Evolutionary conservation across 2,329 filamentous ascomycete genomes (phyloP), one percentile per base, ranked within the genome.

Genomic region (Penicillium vulpinum): DNA sequence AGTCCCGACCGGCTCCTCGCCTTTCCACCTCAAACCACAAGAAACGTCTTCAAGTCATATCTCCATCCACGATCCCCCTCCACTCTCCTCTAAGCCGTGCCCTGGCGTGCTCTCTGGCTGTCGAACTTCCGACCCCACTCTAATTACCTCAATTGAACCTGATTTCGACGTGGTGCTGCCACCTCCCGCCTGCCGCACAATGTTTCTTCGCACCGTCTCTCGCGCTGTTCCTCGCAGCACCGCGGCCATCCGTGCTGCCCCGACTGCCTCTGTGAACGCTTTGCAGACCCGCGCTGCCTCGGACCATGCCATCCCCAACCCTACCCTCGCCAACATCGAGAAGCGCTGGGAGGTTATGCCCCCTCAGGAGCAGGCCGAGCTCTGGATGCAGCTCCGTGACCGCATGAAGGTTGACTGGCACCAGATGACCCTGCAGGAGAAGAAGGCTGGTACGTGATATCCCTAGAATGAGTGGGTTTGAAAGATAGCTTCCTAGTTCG

Each of bases 301-400:
- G 70, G 90, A 90, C 69, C 92, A 96, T 78, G 92, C 93, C 76
- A 95, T 99, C 80, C 95, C 92, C 74, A 97, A 97, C 83, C 94
- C 95, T 69, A 97, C 91, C 58, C 86, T 99, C 73, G 90, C 91
- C 79, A 92, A 96, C 81, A 97, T 99, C 75, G 94, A 99, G 88
- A 97, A 96, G 88, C 86, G 94, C 83, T 99, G 94, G 94, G 94
- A 99, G 83, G 86, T 83, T 63, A 92, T 97, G 90, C 92, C 93
- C 58, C 91, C 94, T 64, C 92, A 96, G 84, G 94, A 99, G 86
- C 94, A 99, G 87, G 94, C 94, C 67, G 94, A 99, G 76, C 83
- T 99, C 71, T 99, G 94, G 94, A 99, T 99, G 94, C 84, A 89
- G 69, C 84, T 99, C 78, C 87, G 94, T 79, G 94, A 99, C 82